Conservation (phyloP, 2,329 filamentous ascomycete species). For the Pseudogymnoascus sp. region DNA sequence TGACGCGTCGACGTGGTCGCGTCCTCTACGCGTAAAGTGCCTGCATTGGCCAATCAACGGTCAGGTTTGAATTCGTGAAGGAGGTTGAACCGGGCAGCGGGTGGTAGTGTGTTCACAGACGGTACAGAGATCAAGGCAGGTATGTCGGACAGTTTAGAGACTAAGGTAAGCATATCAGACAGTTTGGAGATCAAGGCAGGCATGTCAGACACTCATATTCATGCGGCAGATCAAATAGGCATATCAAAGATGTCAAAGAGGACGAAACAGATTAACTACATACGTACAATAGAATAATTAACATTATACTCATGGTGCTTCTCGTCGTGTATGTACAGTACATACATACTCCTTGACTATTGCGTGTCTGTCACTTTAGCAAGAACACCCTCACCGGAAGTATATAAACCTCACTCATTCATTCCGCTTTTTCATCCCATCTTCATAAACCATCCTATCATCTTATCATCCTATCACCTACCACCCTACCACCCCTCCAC, state of each 20-base stretch:
- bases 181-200: background rate
- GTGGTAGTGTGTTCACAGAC: conserved; percentile 34
- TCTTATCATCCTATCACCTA: background rate
- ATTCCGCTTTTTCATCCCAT: background rate
- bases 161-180: background rate
- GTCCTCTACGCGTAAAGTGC: conserved; percentile 4
- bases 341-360: background rate
- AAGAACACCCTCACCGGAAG: background rate
- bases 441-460: background rate
- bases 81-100: conserved; percentile 33
- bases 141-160: background rate
- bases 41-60: background rate
- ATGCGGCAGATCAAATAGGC: background rate
- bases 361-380: background rate
- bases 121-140: background rate
- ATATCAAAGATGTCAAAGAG: background rate
- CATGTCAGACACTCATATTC: background rate
- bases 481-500: conserved; percentile 57
- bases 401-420: background rate
- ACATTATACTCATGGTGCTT: background rate
- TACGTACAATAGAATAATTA: background rate
- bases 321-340: background rate
- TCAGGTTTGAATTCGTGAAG: conserved; percentile 22
- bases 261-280: background rate
- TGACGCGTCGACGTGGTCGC: background rate